Base-by-base conservation (phyloP, 2,329 filamentous ascomycete species). In the Ophiostoma fasciatum region DNA sequence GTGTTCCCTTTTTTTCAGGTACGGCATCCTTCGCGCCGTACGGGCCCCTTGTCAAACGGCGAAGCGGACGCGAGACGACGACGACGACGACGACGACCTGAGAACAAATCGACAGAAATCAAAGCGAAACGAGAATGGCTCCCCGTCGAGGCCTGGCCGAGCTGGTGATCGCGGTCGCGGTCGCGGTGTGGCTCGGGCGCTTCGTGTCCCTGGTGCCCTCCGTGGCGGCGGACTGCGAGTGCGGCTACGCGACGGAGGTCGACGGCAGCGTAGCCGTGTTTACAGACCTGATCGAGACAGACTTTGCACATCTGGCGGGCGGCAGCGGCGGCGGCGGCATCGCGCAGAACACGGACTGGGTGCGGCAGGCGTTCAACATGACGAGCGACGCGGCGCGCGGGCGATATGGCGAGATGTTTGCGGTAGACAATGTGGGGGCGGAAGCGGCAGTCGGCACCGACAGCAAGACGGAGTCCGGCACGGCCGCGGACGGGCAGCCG, bases 231-330 rank as follows among this genome's bases (percentile, higher is more conserved):
- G 61, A 65, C 42, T 87, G 82, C 57, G 71, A 80, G 47, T 88
- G 82, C 50, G 82, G 81, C 35, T 87, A 83, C 53, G 66, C 66
- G 4, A 55, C 76, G 30, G 61, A 59, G 41, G 55, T 62, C 27
- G 55, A 57, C 20, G 45, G 50, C 4, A 39, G 48, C 7, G 48
- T 54, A 31, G 55, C 62, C 28, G 49, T 79, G 35, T 85, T 81
- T 51, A 82, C 77, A 3, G 74, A 85, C 41, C 50, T 74, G 10
- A 55, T 82, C 35, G 80, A 85, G 50, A 77, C 77, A 15, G 75
- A 87, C 56, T 87, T 87, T 49, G 58, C 74, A 4, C 69, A 71
- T 41, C 49, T 71, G 26, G 46, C 57, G n/a, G n/a, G n/a, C n/a
- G n/a, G n/a, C n/a, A n/a, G n/a, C n/a, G n/a, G n/a, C n/a, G n/a